These are phyloP conservation scores for Phialophora chinensis DNA, from an alignment of 2,329 filamentous ascomycete species.

Conservation along the genomic window DNA sequence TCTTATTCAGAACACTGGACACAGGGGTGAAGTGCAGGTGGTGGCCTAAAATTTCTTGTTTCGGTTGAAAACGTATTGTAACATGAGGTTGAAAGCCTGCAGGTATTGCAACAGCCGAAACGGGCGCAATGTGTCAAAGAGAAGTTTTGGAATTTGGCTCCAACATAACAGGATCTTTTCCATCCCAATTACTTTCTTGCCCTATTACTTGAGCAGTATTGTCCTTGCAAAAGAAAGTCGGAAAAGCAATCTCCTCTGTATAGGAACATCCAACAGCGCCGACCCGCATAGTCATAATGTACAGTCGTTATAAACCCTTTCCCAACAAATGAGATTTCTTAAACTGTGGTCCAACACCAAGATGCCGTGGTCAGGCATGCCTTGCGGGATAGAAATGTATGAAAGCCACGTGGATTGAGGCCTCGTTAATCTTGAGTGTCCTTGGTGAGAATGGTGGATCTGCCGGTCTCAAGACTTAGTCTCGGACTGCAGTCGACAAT, in stretches of 20 bases:
- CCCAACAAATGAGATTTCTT: neutral
- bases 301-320: neutral
- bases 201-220: conserved; percentile 1
- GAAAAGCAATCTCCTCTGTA: neutral
- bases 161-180: neutral
- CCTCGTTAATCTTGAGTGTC: conserved; percentile 19
- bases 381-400: neutral
- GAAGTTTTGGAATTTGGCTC: neutral
- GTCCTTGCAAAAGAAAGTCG: neutral
- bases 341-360: neutral
- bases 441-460: conserved; percentile 34
- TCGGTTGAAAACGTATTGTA: neutral
- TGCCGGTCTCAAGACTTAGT: conserved; percentile 49
- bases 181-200: neutral
- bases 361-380: neutral
- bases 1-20: neutral
- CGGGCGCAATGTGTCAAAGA: neutral
- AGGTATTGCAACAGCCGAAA: neutral
- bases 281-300: conserved; percentile 2
- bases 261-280: conserved; percentile 2
- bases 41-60: neutral
- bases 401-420: neutral
- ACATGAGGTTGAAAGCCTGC: neutral
- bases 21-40: neutral
- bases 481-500: conserved; percentile 50